Evolutionary conservation across 805 yeast genomes (phyloP).

Genomic region (Pichia deserticola): DNA sequence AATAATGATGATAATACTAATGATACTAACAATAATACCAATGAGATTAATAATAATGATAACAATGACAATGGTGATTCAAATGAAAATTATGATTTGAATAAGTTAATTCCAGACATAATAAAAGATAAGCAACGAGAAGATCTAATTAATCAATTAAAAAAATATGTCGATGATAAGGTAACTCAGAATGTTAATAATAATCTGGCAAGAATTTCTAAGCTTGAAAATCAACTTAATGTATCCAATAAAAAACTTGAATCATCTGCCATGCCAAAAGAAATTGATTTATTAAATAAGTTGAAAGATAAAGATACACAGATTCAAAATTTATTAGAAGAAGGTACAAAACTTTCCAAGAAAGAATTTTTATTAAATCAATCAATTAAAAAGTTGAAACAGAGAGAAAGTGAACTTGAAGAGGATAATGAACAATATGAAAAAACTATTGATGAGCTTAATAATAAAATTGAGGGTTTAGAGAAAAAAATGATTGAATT

Average conservation of each 20-base stretch:
- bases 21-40: not conserved
- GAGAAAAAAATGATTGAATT: conserved; percentile 1
- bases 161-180: not conserved
- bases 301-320: conserved; percentile 48
- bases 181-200: not conserved
- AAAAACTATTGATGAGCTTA: conserved; percentile 20
- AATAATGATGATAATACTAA: not conserved
- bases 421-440: conserved; percentile 27
- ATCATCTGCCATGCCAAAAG: not conserved
- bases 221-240: not conserved
- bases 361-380: conserved; percentile 65
- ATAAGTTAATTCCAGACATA: not conserved
- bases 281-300: conserved; percentile 15
- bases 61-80: not conserved
- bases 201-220: conserved; percentile 2
- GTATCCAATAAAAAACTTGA: not conserved
- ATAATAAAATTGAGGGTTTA: not conserved
- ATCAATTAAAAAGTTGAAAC: conserved; percentile 54
- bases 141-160: not conserved
- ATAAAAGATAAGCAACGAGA: not conserved
- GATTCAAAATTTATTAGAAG: conserved; percentile 59
- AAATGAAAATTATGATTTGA: not conserved
- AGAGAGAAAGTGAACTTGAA: conserved; percentile 34
- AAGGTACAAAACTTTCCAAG: conserved; percentile 66
- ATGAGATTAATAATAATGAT: too few species aligned